phyloP scores from a whole-genome alignment of 2,329 filamentous ascomycete species.

The Dactylellina parvicollis region DNA sequence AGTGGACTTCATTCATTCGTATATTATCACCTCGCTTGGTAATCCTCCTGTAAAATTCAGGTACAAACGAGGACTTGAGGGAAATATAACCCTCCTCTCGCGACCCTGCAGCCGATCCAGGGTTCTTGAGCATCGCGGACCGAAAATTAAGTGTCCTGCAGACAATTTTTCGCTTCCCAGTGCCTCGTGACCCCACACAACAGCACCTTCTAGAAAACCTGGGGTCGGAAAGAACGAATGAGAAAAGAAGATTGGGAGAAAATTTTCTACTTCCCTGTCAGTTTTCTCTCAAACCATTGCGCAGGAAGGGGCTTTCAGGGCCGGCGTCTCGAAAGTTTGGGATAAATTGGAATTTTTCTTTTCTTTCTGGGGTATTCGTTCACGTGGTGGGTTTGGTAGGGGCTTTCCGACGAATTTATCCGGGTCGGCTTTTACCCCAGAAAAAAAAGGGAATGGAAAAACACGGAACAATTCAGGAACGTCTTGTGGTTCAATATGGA shows the following conservation, averaged over 20 bases:
- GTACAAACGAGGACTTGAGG: neutral
- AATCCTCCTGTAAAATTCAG: neutral
- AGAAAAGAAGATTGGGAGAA: neutral
- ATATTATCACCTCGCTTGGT: neutral
- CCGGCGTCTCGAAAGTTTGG: neutral
- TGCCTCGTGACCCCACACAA: neutral
- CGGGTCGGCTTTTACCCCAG: too few relatives aligned
- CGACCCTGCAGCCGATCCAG: constrained; percentile 3
- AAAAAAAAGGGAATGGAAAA: too few relatives aligned
- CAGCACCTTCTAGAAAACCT: neutral
- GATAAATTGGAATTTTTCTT: neutral
- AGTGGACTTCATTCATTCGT: too few relatives aligned
- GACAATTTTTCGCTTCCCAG: neutral
- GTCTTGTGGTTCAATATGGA: too few relatives aligned
- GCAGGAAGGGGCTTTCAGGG: neutral
- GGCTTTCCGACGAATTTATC: too few relatives aligned
- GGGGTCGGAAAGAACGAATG: neutral
- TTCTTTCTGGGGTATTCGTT: neutral
- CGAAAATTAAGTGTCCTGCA: neutral
- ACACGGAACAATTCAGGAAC: too few relatives aligned
- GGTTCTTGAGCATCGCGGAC: constrained; percentile 7
- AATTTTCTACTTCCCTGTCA: neutral
- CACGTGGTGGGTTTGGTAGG: too few relatives aligned
- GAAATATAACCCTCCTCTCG: neutral
- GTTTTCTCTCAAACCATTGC: neutral